Evolutionary conservation across 352 stramenopile genomes (phyloP), one percentile per base, ranked within the genome.

Genomic region (Globisporangium viniferum): DNA sequence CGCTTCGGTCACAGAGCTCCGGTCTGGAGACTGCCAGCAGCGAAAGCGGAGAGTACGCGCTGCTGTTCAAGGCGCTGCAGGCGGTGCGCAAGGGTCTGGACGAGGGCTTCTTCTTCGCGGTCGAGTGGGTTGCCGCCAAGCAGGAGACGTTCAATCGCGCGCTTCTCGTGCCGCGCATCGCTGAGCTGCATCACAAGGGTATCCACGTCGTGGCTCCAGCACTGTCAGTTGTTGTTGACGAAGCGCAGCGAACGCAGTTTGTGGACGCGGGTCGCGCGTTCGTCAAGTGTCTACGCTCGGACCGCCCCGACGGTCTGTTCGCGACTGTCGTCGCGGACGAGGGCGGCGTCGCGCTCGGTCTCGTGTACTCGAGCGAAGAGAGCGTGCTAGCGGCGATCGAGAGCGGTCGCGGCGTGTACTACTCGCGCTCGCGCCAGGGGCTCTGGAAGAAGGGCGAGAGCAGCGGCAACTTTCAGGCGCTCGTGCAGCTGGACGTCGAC

Each of bases 361-460:
- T 99, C 51, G 97, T 99, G 20, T 99, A 99, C 78, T 98, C 93
- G 51, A 98, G 89, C 67, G 82, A 82, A 33, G 88, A 98, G 72
- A 98, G 94, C 49, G 90, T 99, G 51, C 60, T 98, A 48, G 82
- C 88, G 10, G 88, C 95, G 3, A 78, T 99, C 22, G 77, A 88
- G 63, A 95, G 79, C 62, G 89, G 91, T 18, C 81, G 92, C 56
- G 97, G 92, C 36, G 94, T 99, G 5, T 99, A 99, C 82, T 98
- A 96, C 76, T 98, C 93, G 39, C 88, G 96, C 5, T 98, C 92
- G 64, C 89, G 95, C 54, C 77, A 86, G 35, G 82, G 81, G 2
- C 79, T 98, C 1, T 99, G 95, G 95, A 93, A 93, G 68, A 99
- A 99, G 76, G 97, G 95, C n/a, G 94, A 98, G 74, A 98, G 89